Evolutionary conservation across 208 protist genomes (phyloP), one percentile per base, ranked within the genome.

Genomic region (Balamuthia mandrillaris): DNA sequence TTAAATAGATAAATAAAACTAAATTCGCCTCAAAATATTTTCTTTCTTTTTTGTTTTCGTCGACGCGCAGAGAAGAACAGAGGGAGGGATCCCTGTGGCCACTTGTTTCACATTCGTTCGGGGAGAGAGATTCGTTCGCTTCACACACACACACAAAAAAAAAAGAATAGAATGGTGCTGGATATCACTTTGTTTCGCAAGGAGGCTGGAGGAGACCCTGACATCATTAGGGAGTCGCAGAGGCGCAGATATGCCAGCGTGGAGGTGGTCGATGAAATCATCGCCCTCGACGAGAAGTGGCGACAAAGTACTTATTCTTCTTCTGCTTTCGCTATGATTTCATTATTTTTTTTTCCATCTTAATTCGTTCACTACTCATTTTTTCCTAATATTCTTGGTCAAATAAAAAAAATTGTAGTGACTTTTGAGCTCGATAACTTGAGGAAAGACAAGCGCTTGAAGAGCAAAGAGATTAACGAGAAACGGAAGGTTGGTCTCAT

Each of bases 101-200:
- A n/a, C n/a, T n/a, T n/a, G n/a, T n/a, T n/a, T n/a, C n/a, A n/a
- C n/a, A n/a, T n/a, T n/a, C n/a, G n/a, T n/a, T n/a, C n/a, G n/a
- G n/a, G n/a, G n/a, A n/a, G n/a, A n/a, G n/a, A n/a, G n/a, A n/a
- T n/a, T n/a, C n/a, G n/a, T n/a, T n/a, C n/a, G n/a, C n/a, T n/a
- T n/a, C 60, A 21, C 60, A 33, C 60, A 12, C 0, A 21, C 31
- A 66, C 29, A 41, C 60, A 44, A 37, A 74, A 7, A 74, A 3
- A 21, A 74, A n/a, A n/a, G n/a, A n/a, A n/a, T n/a, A n/a, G 18
- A 1, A 74, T 74, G 65, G 65, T 84, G 77, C 93, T 99, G 44
- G 98, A 99, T 89, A 98, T 99, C 86, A 89, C 95, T 45, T 86
- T 97, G 10, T 98, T 99, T 79, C 96, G 98, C 47, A 93, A 96